Conservation (phyloP, 768 basidiomycete genomes). For the Collybia mongolica region DNA sequence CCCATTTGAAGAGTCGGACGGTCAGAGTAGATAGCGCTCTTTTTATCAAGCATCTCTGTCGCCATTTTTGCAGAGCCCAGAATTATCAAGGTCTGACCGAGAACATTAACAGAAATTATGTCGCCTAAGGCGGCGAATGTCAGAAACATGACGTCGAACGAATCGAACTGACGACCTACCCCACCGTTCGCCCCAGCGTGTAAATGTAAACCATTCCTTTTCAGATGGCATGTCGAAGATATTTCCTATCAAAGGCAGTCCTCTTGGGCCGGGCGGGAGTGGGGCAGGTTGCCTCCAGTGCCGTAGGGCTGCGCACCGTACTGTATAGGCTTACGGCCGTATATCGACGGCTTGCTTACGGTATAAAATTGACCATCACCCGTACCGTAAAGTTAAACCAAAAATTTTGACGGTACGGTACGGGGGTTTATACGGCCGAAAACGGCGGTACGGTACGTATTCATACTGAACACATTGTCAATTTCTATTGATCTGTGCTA, state of each 20-base stretch:
- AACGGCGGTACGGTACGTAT: no score
- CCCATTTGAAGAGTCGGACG: constrained; percentile 34
- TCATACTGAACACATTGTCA: no score
- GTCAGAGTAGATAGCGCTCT: constrained; percentile 67
- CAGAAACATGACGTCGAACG: no score
- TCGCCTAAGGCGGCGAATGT: constrained; percentile 37
- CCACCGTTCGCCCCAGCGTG: constrained; percentile 51
- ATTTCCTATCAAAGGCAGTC: constrained; percentile 54
- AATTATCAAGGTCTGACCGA: constrained; percentile 58
- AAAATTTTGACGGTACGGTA: no score
- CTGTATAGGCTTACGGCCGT: no score
- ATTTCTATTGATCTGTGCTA: no score
- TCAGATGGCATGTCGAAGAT: constrained; percentile 48
- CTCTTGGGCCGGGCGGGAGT: constrained; percentile 51
- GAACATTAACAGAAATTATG: constrained; percentile 55
- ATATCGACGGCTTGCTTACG: no score
- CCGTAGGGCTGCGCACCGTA: constrained; percentile 14
- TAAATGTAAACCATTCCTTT: constrained; percentile 50
- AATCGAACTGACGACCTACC: constrained; percentile 29
- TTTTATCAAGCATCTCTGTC: constrained; percentile 64
- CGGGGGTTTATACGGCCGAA: no score
- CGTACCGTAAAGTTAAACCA: no score
- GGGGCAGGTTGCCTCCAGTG: constrained; percentile 10
- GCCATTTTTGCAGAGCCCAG: constrained; percentile 54
- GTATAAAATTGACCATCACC: no score